phyloP scores from a whole-genome alignment of 179 eudicot genomes.

The Amaranthus tricolor region DNA sequence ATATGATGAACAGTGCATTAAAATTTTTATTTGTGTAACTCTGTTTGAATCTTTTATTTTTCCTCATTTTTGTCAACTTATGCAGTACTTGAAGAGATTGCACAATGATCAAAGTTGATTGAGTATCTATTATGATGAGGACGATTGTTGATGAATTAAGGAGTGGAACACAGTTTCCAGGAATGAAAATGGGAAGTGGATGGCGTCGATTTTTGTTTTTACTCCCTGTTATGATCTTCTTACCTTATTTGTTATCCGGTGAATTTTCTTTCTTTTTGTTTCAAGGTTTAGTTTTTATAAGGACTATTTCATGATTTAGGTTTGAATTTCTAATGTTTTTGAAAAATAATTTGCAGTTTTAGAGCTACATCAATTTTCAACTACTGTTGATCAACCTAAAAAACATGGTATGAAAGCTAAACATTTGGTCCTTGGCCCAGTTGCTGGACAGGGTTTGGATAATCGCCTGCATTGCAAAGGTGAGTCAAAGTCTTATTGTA shows the following conservation, averaged over 20 bases:
- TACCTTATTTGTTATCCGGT: constrained; percentile 41
- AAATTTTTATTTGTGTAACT: too few relatives aligned
- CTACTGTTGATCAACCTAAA: constrained; percentile 31
- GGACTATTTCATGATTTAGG: too few relatives aligned
- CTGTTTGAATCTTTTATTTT: too few relatives aligned
- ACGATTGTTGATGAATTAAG: constrained; percentile 2
- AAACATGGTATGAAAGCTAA: constrained; percentile 46
- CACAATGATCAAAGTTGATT: too few relatives aligned
- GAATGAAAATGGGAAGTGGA: constrained; percentile 32
- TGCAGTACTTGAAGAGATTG: too few relatives aligned
- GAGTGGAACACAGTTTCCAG: constrained; percentile 9
- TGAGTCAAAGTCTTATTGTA: constrained; percentile 11
- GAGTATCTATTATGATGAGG: not conserved
- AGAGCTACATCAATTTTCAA: constrained; percentile 53
- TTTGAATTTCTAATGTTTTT: too few relatives aligned
- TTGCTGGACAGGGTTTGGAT: constrained; percentile 80
- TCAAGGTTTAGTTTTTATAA: not conserved
- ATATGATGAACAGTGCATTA: too few relatives aligned
- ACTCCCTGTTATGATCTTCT: constrained; percentile 39
- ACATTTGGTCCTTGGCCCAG: constrained; percentile 78
- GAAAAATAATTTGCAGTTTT: constrained; percentile 38
- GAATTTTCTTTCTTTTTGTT: not conserved
- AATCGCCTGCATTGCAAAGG: constrained; percentile 94
- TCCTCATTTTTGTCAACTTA: too few relatives aligned
- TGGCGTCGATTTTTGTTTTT: constrained; percentile 34